A percentile compares a stretch with the other conserved stretches of the same genome.
Conservation (phyloP, 2,329 filamentous ascomycete genomes). For the Boeremia exigua region DNA sequence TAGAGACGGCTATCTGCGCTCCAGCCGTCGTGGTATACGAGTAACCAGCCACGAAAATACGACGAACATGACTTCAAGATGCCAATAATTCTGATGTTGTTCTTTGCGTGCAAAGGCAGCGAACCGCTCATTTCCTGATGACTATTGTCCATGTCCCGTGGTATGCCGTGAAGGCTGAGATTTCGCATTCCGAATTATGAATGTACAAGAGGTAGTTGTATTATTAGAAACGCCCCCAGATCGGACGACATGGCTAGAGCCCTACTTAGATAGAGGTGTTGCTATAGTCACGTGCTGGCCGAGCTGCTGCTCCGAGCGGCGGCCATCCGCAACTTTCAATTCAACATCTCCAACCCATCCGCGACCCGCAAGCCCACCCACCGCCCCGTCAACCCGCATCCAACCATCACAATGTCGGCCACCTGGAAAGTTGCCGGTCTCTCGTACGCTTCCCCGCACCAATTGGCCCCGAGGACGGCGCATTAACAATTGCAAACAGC, state of each 20-base stretch:
- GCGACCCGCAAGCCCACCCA: slow-evolving; percentile 32
- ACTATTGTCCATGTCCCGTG: too few species aligned
- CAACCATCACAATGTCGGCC: slow-evolving; percentile 80
- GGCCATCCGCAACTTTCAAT: slow-evolving; percentile 38
- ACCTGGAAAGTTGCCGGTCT: slow-evolving; percentile 98
- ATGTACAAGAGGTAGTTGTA: too few species aligned
- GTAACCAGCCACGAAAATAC: slow-evolving; percentile 28
- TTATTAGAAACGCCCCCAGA: too few species aligned
- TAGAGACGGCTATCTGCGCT: not conserved
- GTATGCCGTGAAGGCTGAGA: not conserved
- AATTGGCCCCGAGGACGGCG: slow-evolving; percentile 20
- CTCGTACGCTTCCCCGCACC: slow-evolving; percentile 69
- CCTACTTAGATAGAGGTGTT: too few species aligned
- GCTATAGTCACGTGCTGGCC: slow-evolving; percentile 25
- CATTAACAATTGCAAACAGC: slow-evolving; percentile 60
- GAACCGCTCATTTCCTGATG: not conserved
- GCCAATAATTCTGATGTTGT: not conserved
- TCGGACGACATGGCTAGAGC: too few species aligned
- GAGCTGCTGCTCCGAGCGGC: slow-evolving; percentile 35
- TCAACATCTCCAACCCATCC: slow-evolving; percentile 36
- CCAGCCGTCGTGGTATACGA: slow-evolving; percentile 1
- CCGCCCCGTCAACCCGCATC: slow-evolving; percentile 32
- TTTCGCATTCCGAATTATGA: not conserved
- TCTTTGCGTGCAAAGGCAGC: not conserved
- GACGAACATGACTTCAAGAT: slow-evolving; percentile 24